Conservation (phyloP, 768 basidiomycete species). For the Chlorophyllum brunneum region DNA sequence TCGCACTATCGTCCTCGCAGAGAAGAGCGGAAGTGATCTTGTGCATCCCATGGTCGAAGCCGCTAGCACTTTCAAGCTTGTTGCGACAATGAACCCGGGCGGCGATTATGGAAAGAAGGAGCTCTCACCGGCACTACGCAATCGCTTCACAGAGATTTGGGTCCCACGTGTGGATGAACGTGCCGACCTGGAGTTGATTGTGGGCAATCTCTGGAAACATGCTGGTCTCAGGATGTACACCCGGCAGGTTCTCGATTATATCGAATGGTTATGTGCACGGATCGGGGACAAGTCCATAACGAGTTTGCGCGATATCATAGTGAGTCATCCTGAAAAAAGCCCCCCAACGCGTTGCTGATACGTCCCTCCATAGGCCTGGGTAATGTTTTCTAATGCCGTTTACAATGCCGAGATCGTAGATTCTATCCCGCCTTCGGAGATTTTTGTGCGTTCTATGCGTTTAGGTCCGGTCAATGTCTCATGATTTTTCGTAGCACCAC, state of each 20-base stretch:
- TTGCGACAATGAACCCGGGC: constrained; percentile 99
- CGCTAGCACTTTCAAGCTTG: constrained; percentile 69
- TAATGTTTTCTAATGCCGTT: constrained; percentile 75
- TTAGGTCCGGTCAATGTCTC: constrained; percentile 9
- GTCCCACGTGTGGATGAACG: constrained; percentile 80
- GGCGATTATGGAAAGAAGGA: constrained; percentile 99
- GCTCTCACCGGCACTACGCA: constrained; percentile 91
- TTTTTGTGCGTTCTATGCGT: constrained; percentile 56
- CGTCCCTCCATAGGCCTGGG: constrained; percentile 69
- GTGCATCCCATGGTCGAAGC: constrained; percentile 69
- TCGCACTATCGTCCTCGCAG: constrained; percentile 86
- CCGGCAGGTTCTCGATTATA: constrained; percentile 64
- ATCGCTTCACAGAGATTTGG: constrained; percentile 99
- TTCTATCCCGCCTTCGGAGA: constrained; percentile 38
- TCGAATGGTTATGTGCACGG: constrained; percentile 68
- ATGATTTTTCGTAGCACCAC: constrained; percentile 60
- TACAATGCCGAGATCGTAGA: constrained; percentile 27
- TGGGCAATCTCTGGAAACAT: constrained; percentile 64
- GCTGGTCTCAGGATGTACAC: constrained; percentile 55
- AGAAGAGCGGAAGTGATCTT: constrained; percentile 76
- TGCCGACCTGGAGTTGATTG: constrained; percentile 73
- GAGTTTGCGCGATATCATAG: constrained; percentile 86
- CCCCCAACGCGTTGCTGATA: neutral
- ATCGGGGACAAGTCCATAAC: constrained; percentile 63
- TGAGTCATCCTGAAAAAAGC: constrained; percentile 30